Base-by-base conservation (phyloP, 768 basidiomycete genomes). In the Phlebiopsis flavidoalba region DNA sequence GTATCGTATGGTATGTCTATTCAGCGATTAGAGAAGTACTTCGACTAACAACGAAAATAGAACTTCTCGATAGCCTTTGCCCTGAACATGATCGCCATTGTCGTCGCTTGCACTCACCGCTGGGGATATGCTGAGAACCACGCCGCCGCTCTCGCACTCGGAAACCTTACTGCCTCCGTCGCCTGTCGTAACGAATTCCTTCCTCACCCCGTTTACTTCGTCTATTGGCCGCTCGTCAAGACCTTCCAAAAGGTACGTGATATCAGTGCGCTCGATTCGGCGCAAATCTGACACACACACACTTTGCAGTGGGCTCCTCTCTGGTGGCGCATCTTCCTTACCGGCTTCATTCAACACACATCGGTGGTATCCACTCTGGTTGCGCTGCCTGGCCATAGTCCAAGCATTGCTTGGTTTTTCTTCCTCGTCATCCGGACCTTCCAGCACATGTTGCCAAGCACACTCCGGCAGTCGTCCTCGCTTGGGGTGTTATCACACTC, bases 171-270 rank as follows among this genome's bases (percentile, higher is more conserved):
- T 63, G 73, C 82, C 24, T 83, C 89, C 3, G 84, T 93, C 58
- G 79, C 93, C 24, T 83, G 89, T 77, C 82, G 91, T 21, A 93
- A 93, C 66, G 91, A 93, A 64, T 75, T 91, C 3, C n/a, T 92
- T 93, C 64, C 87, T 89, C n/a, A n/a, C n/a, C n/a, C 8, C 86
- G 91, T 15, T n/a, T 71, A 84, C 37, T 67, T 93, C 10, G 33
- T 59, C 58, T 93, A 91, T 69, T 72, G 85, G 53, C 65, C 85
- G 22, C 79, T 89, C 63, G 93, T 89, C 69, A 88, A 84, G 0
- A 71, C 80, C 31, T 91, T 93, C 64, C 87, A 88, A 21, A 92
- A 89, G 80, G 86, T 84, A 65, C 10, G 71, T 61, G 4, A 24
- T 37, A n/a, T 6, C 35, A 14, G 26, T 17, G 19, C 10, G 6